A percentile compares a stretch with the other conserved stretches of the same genome.
These are phyloP conservation scores for Ceratobasidium theobromae DNA, from an alignment of 1,284 basidiomycete species.

Conservation along the genomic window DNA sequence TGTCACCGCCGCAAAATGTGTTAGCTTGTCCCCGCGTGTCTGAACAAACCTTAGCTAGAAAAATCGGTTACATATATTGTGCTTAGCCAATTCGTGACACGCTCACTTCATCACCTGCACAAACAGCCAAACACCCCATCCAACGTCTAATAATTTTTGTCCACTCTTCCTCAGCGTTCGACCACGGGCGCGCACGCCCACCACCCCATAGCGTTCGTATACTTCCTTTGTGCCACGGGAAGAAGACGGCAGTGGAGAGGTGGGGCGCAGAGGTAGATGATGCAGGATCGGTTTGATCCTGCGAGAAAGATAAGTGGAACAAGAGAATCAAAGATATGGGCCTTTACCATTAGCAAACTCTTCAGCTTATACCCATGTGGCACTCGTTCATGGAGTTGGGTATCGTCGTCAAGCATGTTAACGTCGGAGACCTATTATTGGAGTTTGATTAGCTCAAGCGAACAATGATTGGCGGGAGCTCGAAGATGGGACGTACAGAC, in stretches of 20 bases:
- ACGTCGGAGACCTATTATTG: neutral
- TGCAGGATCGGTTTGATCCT: constrained; percentile 1
- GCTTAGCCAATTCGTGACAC: too few species aligned
- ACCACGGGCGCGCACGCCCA: neutral
- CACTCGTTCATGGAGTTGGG: neutral
- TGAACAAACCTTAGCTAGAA: constrained; percentile 22
- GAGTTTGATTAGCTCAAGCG: too few species aligned
- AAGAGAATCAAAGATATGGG: neutral
- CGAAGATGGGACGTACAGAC: too few species aligned
- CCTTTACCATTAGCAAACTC: constrained; percentile 4
- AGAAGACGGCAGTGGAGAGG: constrained; percentile 9
- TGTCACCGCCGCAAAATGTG: neutral
- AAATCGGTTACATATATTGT: neutral
- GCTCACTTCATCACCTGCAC: constrained; percentile 14
- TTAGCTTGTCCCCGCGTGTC: constrained; percentile 16
- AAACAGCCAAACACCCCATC: constrained; percentile 25
- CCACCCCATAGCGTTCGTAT: constrained; percentile 16
- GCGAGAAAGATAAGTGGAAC: neutral
- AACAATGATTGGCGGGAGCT: too few species aligned
- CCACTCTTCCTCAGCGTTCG: constrained; percentile 16
- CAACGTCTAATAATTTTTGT: neutral
- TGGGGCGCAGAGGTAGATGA: neutral
- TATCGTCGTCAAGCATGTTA: neutral
- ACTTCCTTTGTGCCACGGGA: constrained; percentile 20
- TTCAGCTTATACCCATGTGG: constrained; percentile 2